A percentile compares a stretch with the other conserved stretches of the same genome.
phyloP scores from a whole-genome alignment of 345 rosid genomes.

The Angophora floribunda region DNA sequence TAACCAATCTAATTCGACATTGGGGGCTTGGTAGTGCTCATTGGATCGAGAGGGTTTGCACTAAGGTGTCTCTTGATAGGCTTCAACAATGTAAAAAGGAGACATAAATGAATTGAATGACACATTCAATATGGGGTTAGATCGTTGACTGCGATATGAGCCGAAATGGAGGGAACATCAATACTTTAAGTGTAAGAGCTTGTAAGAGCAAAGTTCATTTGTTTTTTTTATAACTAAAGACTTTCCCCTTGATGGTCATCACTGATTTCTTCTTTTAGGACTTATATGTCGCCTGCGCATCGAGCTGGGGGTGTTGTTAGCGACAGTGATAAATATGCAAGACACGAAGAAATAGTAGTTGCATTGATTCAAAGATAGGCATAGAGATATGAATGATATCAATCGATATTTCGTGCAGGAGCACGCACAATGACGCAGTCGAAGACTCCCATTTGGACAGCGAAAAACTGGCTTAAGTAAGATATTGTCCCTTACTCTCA shows the following conservation, averaged over 20 bases:
- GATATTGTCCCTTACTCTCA: neutral
- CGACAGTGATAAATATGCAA: neutral
- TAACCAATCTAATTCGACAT: neutral
- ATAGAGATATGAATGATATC: neutral
- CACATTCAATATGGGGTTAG: neutral
- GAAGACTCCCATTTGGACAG: neutral
- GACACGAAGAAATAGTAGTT: neutral
- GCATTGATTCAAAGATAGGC: neutral
- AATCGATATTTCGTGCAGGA: neutral
- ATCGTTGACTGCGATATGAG: neutral
- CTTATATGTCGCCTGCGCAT: neutral
- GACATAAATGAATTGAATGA: neutral
- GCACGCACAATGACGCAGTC: neutral
- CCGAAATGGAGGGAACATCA: neutral
- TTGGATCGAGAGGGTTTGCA: neutral
- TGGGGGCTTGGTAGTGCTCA: neutral
- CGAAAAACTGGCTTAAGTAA: neutral
- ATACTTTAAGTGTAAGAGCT: neutral
- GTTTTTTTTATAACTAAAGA: neutral
- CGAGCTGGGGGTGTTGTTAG: neutral
- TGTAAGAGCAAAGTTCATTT: neutral
- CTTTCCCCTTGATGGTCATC: neutral
- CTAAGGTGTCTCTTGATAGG: neutral
- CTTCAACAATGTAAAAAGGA: neutral
- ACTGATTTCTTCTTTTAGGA: neutral